Base-by-base conservation (phyloP, 257 asterid genomes). In the Haberlea rhodopensis region DNA sequence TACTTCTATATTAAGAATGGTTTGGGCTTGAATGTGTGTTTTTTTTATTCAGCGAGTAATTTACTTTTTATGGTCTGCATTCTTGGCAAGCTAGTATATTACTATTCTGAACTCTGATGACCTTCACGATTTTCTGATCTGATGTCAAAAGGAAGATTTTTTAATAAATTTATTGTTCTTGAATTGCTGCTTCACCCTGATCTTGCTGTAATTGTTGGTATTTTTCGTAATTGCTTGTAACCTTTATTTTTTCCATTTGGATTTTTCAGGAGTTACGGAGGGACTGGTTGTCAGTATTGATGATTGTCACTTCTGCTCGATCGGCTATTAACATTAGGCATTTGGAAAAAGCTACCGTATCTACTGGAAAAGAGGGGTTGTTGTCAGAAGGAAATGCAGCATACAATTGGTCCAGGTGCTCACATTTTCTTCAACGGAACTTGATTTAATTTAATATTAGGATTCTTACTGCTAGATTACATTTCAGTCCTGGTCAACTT, bases 301-400 rank as follows among this genome's bases (percentile, higher is more conserved):
- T 94, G 92, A 81, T 94, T 73, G 99, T 90, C 60, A 90, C 99
- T 76, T 94, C 99, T 81, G 96, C 96, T 64, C 94, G 97, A 64
- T 94, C 99, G 60, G 87, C 97, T 23, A 90, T 90, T 68, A 94
- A 87, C 76, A 90, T 94, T 68, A 85, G 97, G 70, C 99, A 94
- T 80, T 81, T 94, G 85, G 97, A 94, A 65, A 94, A 94, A 73
- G 99, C 99, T 72, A 94, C 99, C 15, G 94, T 94, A 60, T 94
- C 99, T 58, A 90, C 97, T 1, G 99, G 99, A 69, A 94, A 94
- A 85, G 99, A 90, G 80, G 99, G 99, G 25, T 74, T 90, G 64
- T 75, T 94, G 49, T 90, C 97, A 19, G 99, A 94, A 86, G 99
- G 99, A 71, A 94, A 90, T 84, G 80, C 95, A 73, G 92, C 99